Evolutionary conservation across 805 yeast genomes (phyloP).

Genomic region (Starmerella floricola): DNA sequence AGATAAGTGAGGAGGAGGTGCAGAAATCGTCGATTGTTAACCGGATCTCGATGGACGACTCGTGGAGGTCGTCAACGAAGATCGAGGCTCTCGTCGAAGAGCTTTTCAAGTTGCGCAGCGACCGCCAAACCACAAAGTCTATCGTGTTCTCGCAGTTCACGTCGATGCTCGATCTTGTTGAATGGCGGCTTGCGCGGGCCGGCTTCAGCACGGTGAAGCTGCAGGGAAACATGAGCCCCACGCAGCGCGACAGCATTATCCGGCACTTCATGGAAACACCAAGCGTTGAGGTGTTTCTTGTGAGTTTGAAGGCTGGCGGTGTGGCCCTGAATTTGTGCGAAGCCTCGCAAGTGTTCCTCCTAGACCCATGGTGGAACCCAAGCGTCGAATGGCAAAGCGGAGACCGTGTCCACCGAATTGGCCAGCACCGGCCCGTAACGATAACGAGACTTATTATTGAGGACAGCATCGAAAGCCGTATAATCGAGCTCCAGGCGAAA

Average conservation of each 20-base stretch:
- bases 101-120: conserved; percentile 72
- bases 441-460: conserved; percentile 89
- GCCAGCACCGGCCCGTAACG: conserved; percentile 87
- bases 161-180: conserved; percentile 88
- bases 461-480: conserved; percentile 92
- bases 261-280: conserved; percentile 86
- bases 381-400: conserved; percentile 97
- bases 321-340: conserved; percentile 94
- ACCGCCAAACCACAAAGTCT: conserved; percentile 78
- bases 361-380: conserved; percentile 99
- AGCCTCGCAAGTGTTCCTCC: conserved; percentile 87
- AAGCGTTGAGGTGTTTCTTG: conserved; percentile 83
- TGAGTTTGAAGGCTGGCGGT: conserved; percentile 96
- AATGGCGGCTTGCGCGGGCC: conserved; percentile 88
- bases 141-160: conserved; percentile 97
- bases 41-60: conserved; percentile 65
- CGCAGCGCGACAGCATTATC: conserved; percentile 85
- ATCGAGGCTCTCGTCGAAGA: conserved; percentile 95
- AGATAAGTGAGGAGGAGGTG: conserved; percentile 38
- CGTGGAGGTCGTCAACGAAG: conserved; percentile 92
- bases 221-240: conserved; percentile 95
- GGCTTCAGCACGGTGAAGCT: conserved; percentile 90
- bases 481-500: conserved; percentile 90
- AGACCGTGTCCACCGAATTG: conserved; percentile 95
- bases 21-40: conserved; percentile 65